A percentile compares a stretch with the other conserved stretches of the same genome.
phyloP scores from a whole-genome alignment of 805 yeast genomes.

The Lipomyces starkeyi region DNA sequence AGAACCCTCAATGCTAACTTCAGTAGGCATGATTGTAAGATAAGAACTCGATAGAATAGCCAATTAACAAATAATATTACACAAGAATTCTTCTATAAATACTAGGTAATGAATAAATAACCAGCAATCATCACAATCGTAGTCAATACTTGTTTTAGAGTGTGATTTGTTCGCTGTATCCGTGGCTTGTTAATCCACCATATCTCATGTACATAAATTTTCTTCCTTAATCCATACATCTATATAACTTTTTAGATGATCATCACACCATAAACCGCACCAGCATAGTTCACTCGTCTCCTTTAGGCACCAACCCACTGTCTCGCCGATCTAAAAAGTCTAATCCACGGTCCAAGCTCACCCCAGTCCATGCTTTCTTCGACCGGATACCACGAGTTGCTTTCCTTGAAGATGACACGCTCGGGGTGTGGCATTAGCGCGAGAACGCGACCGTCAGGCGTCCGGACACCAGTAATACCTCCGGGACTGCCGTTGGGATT shows the following conservation, averaged over 20 bases:
- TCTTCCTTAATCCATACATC: background rate
- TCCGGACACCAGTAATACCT: slow-evolving; percentile 90
- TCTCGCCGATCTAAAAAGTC: slow-evolving; percentile 90
- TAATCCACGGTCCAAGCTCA: slow-evolving; percentile 93
- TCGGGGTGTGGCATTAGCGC: slow-evolving; percentile 99
- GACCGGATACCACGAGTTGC: slow-evolving; percentile 89
- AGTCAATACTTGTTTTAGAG: background rate
- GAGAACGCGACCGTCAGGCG: slow-evolving; percentile 91
- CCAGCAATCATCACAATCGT: background rate
- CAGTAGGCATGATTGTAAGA: background rate
- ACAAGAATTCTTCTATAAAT: background rate
- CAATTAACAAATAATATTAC: background rate
- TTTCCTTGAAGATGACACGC: slow-evolving; percentile 83
- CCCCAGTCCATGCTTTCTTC: slow-evolving; percentile 65
- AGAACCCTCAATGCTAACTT: no score
- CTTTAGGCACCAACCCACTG: slow-evolving; percentile 69
- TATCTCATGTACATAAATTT: background rate
- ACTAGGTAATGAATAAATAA: background rate
- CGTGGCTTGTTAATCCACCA: background rate
- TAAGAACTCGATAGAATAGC: background rate
- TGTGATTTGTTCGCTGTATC: background rate
- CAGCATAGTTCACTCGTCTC: background rate
- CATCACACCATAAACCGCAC: background rate
- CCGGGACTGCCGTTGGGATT: slow-evolving; percentile 96
- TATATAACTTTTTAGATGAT: slow-evolving; percentile 2